Percentiles rank a stretch among this genome's conserved stretches.
phyloP scores from a whole-genome alignment of 352 stramenopile genomes.

The Globisporangium solare region DNA sequence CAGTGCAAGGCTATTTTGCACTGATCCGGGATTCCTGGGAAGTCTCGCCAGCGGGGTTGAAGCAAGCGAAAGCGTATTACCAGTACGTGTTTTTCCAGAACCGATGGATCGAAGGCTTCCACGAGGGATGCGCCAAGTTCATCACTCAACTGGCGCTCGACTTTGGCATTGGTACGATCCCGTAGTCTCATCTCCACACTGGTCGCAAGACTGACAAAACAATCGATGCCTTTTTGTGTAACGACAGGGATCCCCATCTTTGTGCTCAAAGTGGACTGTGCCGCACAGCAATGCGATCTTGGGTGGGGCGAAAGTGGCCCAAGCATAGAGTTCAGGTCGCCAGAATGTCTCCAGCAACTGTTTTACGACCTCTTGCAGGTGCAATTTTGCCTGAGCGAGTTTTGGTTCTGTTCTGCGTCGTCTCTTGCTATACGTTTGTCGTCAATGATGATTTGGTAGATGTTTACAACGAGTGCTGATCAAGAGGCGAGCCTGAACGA shows the following conservation, averaged over 20 bases:
- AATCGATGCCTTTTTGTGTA: neutral
- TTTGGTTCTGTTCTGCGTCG: neutral
- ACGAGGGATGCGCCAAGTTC: conserved; percentile 36
- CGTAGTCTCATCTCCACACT: neutral
- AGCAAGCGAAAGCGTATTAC: conserved; percentile 67
- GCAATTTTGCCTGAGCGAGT: neutral
- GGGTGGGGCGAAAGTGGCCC: conserved; percentile 20
- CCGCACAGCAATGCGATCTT: conserved; percentile 28
- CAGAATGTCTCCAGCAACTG: conserved; percentile 29
- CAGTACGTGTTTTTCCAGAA: conserved; percentile 69
- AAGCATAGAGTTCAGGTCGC: conserved; percentile 30
- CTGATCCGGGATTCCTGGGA: conserved; percentile 37
- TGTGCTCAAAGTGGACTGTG: conserved; percentile 54
- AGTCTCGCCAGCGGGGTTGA: conserved; percentile 27
- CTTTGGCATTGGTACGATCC: conserved; percentile 1
- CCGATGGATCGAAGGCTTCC: conserved; percentile 53
- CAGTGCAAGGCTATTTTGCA: conserved; percentile 48
- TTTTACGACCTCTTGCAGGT: conserved; percentile 47
- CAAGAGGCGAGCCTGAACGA: too few relatives aligned
- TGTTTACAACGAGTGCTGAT: neutral
- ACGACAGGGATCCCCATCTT: conserved; percentile 66
- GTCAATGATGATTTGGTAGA: neutral
- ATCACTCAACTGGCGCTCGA: conserved; percentile 29
- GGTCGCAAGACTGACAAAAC: too few relatives aligned
- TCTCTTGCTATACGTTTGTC: neutral